A percentile compares a stretch with the other conserved stretches of the same genome.
These are phyloP conservation scores for Neoscytalidium dimidiatum DNA, from an alignment of 2,329 filamentous ascomycete species.

Conservation along the genomic window DNA sequence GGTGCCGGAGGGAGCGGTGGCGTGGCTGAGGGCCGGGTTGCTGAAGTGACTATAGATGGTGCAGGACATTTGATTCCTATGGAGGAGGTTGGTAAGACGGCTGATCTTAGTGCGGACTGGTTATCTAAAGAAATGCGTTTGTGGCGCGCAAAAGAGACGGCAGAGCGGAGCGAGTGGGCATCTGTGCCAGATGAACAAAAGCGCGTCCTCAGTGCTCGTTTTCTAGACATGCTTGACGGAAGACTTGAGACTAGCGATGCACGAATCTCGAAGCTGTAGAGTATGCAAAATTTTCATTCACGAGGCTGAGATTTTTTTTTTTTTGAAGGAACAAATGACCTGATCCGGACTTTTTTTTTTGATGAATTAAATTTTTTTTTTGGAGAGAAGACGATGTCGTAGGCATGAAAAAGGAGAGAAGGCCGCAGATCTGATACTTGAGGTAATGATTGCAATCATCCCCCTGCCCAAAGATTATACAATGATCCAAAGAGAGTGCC, in stretches of 20 bases:
- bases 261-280: background rate
- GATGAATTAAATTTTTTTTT: too few relatives aligned
- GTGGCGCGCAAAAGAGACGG: slow-evolving; percentile 23
- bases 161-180: background rate
- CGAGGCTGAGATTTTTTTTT: too few relatives aligned
- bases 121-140: slow-evolving; percentile 22
- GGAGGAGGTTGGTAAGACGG: slow-evolving; percentile 71
- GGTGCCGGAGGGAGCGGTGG: slow-evolving; percentile 70
- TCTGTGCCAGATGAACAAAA: background rate
- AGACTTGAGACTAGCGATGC: background rate
- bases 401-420: too few relatives aligned
- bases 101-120: slow-evolving; percentile 43
- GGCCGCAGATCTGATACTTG: too few relatives aligned
- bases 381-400: too few relatives aligned
- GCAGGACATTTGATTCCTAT: slow-evolving; percentile 82
- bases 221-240: background rate
- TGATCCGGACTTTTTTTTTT: too few relatives aligned
- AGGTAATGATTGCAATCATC: too few relatives aligned
- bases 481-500: too few relatives aligned
- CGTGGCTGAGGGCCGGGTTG: slow-evolving; percentile 63
- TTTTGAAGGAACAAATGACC: too few relatives aligned
- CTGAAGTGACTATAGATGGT: slow-evolving; percentile 62
- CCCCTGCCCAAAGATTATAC: too few relatives aligned
- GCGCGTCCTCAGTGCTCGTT: background rate
- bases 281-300: background rate